A percentile compares a stretch with the other conserved stretches of the same genome.
Conservation (phyloP, 345 rosid genomes). For the Salix purpurea region DNA sequence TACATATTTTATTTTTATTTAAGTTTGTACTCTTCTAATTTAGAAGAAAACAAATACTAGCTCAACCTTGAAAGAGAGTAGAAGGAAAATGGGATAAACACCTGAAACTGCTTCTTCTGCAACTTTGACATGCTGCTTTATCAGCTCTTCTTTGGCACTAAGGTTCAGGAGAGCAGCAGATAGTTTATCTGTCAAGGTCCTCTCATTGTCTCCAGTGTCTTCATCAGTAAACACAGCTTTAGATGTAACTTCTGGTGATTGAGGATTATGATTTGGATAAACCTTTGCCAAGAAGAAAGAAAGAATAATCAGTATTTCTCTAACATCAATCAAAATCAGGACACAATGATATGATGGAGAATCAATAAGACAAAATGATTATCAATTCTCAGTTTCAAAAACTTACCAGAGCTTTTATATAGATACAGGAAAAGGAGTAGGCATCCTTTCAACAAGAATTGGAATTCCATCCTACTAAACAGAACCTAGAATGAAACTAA, state of each 20-base stretch:
- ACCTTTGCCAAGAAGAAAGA: slow-evolving; percentile 27
- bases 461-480: not conserved
- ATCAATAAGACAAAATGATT: not conserved
- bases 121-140: slow-evolving; percentile 86
- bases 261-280: slow-evolving; percentile 39
- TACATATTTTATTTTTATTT: not conserved
- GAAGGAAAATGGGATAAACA: slow-evolving; percentile 18
- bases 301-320: slow-evolving; percentile 14
- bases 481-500: not conserved
- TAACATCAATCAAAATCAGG: not conserved
- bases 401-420: not conserved
- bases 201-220: slow-evolving; percentile 45
- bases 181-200: slow-evolving; percentile 53
- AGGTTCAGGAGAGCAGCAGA: slow-evolving; percentile 80
- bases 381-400: no score
- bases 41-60: not conserved
- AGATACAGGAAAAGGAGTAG: not conserved
- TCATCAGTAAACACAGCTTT: slow-evolving; percentile 45
- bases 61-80: not conserved
- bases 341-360: not conserved
- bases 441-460: no score
- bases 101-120: slow-evolving; percentile 99
- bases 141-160: slow-evolving; percentile 83
- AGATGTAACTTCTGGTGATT: slow-evolving; percentile 53
- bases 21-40: not conserved